These are phyloP conservation scores for Barnettozyma siamensis DNA, from an alignment of 805 yeast species.

Conservation along the genomic window DNA sequence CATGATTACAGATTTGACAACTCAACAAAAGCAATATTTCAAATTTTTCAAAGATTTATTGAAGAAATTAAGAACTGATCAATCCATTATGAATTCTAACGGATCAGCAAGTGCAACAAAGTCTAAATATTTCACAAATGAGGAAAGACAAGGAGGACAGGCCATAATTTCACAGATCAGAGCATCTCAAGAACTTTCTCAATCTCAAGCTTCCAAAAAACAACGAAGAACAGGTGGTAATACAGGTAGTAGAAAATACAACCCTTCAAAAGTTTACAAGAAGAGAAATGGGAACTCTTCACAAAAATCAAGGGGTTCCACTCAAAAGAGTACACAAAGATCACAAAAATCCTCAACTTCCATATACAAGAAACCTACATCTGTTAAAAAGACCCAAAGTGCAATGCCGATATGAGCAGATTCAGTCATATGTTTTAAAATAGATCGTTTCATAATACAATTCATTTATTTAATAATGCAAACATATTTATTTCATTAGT, in stretches of 20 bases:
- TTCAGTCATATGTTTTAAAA: too few relatives aligned
- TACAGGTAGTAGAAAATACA: background rate
- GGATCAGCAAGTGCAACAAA: conserved; percentile 10
- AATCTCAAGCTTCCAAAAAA: background rate
- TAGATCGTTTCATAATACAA: too few relatives aligned
- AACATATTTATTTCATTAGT: background rate
- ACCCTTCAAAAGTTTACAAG: background rate
- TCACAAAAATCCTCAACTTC: background rate
- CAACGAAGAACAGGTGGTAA: too few relatives aligned
- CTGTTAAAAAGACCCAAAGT: background rate
- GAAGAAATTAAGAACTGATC: conserved; percentile 14
- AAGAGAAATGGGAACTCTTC: background rate
- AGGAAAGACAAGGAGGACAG: conserved; percentile 12
- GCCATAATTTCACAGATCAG: conserved; percentile 18
- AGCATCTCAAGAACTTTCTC: conserved; percentile 17
- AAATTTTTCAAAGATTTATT: conserved; percentile 35
- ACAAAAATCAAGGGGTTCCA: background rate
- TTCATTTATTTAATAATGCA: too few relatives aligned
- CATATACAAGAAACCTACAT: background rate
- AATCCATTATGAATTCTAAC: background rate
- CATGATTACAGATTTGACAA: conserved; percentile 29
- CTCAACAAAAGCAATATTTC: conserved; percentile 28
- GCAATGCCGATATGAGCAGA: conserved; percentile 5
- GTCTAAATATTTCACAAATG: conserved; percentile 17
- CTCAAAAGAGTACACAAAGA: too few relatives aligned